Conservation (phyloP, 2,329 filamentous ascomycete genomes). For the Hypoxylon sp. region DNA sequence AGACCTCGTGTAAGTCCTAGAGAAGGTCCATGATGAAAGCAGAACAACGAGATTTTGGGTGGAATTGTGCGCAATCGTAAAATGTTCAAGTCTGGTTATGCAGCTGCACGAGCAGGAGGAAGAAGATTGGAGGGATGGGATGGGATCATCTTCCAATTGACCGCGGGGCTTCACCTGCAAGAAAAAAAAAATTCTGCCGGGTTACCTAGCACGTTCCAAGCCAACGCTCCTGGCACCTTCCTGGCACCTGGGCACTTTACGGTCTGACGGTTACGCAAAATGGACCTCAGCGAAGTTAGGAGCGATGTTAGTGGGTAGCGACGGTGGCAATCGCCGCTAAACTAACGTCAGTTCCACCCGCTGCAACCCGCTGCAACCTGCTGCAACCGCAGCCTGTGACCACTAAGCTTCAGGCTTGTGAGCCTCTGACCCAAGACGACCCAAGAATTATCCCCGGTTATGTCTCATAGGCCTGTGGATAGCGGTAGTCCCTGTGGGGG, state of each 20-base stretch:
- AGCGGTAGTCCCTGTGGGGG: conserved; percentile 21
- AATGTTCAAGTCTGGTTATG: conserved; percentile 37
- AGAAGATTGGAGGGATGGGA: conserved; percentile 37
- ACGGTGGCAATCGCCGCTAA: conserved; percentile 28
- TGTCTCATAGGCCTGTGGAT: conserved; percentile 35
- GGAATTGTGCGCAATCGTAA: conserved; percentile 37
- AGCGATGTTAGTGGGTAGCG: conserved; percentile 16
- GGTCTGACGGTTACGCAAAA: conserved; percentile 36
- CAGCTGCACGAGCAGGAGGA: conserved; percentile 32
- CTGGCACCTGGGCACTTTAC: conserved; percentile 3
- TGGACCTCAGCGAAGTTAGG: conserved; percentile 18
- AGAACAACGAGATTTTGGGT: conserved; percentile 28
- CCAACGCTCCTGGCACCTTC: background rate
- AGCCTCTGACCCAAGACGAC: conserved; percentile 41
- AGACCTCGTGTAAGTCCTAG: conserved; percentile 31
- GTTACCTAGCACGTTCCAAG: conserved; percentile 19
- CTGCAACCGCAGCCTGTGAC: conserved; percentile 22
- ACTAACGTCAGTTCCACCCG: conserved; percentile 29
- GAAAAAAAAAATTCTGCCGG: conserved; percentile 43
- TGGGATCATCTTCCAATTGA: conserved; percentile 33
- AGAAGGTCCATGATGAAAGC: conserved; percentile 43
- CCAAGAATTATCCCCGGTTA: conserved; percentile 20
- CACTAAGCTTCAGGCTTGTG: conserved; percentile 41
- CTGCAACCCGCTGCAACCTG: conserved; percentile 4
- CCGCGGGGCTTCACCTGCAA: conserved; percentile 39